Conservation (phyloP, 2,329 filamentous ascomycete genomes). For the Cytospora schulzeri region DNA sequence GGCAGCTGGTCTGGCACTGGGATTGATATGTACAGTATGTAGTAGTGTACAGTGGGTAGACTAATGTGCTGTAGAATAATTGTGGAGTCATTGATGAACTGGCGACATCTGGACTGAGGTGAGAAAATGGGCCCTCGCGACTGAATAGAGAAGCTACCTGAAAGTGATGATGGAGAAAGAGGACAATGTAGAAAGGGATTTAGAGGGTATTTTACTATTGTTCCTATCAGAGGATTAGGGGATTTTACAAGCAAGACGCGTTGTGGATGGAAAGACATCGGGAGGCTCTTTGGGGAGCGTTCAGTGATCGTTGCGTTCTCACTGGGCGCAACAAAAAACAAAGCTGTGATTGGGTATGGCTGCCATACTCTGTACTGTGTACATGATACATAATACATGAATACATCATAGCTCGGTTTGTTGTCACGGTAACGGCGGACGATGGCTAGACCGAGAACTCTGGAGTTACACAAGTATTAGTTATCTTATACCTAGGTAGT, state of each 20-base stretch:
- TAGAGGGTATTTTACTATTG: neutral
- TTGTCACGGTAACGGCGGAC: constrained; percentile 17
- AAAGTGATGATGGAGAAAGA: neutral
- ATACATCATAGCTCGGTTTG: constrained; percentile 5
- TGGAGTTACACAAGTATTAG: neutral
- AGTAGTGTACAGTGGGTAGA: constrained; percentile 2
- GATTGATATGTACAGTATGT: no score
- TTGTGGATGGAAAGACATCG: neutral
- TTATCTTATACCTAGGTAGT: neutral
- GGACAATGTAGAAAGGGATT: neutral
- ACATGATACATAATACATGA: neutral
- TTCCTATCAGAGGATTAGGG: neutral
- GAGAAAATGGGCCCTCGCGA: neutral
- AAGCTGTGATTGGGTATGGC: neutral
- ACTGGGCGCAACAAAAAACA: neutral
- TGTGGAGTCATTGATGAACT: constrained; percentile 15
- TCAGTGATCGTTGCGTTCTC: neutral
- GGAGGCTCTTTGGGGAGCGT: neutral
- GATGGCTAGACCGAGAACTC: neutral
- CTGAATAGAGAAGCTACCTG: neutral
- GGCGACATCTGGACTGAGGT: neutral
- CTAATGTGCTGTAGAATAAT: constrained; percentile 4
- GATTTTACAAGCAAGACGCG: neutral
- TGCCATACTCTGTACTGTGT: neutral
- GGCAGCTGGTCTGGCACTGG: constrained; percentile 19